A percentile compares a stretch with the other conserved stretches of the same genome.
These are phyloP conservation scores for Salix brachista DNA, from an alignment of 345 rosid species.

Conservation along the genomic window DNA sequence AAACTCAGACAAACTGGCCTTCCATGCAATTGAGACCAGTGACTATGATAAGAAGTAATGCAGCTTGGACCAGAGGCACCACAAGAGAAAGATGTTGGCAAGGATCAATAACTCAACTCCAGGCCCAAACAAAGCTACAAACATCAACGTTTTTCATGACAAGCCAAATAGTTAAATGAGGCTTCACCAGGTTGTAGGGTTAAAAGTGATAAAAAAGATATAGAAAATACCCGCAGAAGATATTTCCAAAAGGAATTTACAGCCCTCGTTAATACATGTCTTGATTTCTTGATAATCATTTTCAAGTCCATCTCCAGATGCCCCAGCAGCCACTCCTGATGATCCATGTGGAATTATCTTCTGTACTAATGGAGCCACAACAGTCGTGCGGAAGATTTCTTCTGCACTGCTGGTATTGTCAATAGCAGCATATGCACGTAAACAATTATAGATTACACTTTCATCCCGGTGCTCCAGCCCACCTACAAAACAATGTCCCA, in stretches of 20 bases:
- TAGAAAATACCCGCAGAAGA: slow-evolving; percentile 62
- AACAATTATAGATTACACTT: slow-evolving; percentile 88
- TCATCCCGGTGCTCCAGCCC: slow-evolving; percentile 83
- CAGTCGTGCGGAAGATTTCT: slow-evolving; percentile 71
- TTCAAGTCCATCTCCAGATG: slow-evolving; percentile 70
- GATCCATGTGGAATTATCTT: slow-evolving; percentile 59
- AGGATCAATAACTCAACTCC: neutral
- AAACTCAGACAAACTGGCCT: neutral
- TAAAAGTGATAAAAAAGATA: neutral
- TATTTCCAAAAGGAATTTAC: slow-evolving; percentile 79
- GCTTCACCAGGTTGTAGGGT: neutral
- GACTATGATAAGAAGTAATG: neutral
- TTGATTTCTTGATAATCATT: slow-evolving; percentile 73
- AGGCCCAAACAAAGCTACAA: neutral
- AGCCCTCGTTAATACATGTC: slow-evolving; percentile 57
- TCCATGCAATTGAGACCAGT: neutral
- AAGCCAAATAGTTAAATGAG: neutral
- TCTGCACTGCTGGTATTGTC: slow-evolving; percentile 77
- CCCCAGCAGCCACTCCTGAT: slow-evolving; percentile 39
- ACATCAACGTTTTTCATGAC: neutral
- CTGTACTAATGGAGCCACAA: slow-evolving; percentile 70
- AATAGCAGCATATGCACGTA: slow-evolving; percentile 93
- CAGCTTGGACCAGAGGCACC: neutral
- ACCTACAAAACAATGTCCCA: slow-evolving; percentile 91
- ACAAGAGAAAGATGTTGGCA: neutral